These are phyloP conservation scores for Polyporus arcularius DNA, from an alignment of 768 basidiomycete species.

Conservation along the genomic window DNA sequence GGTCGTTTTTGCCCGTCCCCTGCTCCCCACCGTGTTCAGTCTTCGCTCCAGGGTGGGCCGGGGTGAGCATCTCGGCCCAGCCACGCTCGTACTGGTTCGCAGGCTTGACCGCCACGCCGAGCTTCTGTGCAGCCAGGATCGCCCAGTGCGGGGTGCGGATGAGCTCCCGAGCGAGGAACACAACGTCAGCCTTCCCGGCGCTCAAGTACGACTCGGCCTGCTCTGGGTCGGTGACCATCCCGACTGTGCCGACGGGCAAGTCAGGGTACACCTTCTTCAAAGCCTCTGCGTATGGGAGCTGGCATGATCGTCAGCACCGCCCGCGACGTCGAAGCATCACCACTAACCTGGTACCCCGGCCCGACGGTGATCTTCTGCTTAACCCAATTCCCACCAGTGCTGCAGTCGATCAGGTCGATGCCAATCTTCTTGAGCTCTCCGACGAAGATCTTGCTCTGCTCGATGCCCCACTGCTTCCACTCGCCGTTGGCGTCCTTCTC, in stretches of 20 bases:
- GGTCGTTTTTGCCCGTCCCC: conserved; percentile 5
- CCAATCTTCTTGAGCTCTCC: conserved; percentile 59
- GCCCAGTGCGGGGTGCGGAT: conserved; percentile 69
- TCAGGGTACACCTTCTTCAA: conserved; percentile 62
- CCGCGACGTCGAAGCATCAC: neutral
- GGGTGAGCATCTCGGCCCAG: conserved; percentile 44
- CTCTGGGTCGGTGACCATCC: conserved; percentile 65
- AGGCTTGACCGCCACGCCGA: conserved; percentile 65
- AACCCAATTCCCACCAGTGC: conserved; percentile 60
- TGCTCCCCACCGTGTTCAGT: conserved; percentile 2
- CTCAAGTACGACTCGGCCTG: conserved; percentile 64
- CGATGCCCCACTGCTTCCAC: conserved; percentile 75
- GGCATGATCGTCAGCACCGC: neutral
- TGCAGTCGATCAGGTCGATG: conserved; percentile 75
- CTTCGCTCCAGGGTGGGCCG: conserved; percentile 3
- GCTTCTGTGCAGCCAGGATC: conserved; percentile 57
- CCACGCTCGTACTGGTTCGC: conserved; percentile 74
- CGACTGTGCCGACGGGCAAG: conserved; percentile 63
- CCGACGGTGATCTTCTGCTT: conserved; percentile 56
- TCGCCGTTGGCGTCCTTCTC: conserved; percentile 53
- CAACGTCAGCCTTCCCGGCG: conserved; percentile 66
- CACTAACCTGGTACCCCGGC: conserved; percentile 62
- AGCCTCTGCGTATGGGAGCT: conserved; percentile 71
- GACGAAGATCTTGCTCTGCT: conserved; percentile 66
- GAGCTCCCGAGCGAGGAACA: conserved; percentile 68